Conservation (phyloP, 1,284 basidiomycete genomes). For the Inonotus obliquus region DNA sequence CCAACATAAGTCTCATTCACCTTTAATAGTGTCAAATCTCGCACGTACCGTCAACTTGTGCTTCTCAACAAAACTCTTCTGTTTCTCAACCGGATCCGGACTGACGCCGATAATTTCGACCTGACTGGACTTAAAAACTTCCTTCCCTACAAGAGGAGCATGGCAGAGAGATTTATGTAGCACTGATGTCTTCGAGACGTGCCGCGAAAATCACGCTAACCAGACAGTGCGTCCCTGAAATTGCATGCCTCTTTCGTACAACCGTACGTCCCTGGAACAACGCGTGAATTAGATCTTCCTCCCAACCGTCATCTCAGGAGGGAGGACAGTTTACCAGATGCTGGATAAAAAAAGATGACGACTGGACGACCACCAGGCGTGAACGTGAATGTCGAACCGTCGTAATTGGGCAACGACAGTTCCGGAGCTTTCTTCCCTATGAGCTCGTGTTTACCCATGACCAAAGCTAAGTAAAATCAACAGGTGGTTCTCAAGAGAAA, state of each 20-base stretch:
- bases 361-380: slow-evolving; percentile 48
- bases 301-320: background rate
- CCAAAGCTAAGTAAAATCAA: background rate
- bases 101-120: slow-evolving; percentile 70
- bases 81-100: slow-evolving; percentile 61
- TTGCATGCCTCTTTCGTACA: slow-evolving; percentile 78
- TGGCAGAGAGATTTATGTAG: slow-evolving; percentile 1
- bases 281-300: background rate
- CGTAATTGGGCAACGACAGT: slow-evolving; percentile 43
- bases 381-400: slow-evolving; percentile 46
- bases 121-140: slow-evolving; percentile 59
- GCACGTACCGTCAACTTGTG: slow-evolving; percentile 56
- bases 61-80: slow-evolving; percentile 69
- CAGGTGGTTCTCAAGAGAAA: background rate
- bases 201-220: slow-evolving; percentile 32
- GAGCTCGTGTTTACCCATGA: slow-evolving; percentile 32
- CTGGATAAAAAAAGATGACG: slow-evolving; percentile 73
- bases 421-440: slow-evolving; percentile 46
- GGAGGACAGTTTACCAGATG: slow-evolving; percentile 41
- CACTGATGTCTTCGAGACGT: background rate
- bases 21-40: background rate
- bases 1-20: background rate
- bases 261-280: slow-evolving; percentile 53
- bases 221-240: slow-evolving; percentile 70
- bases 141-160: slow-evolving; percentile 44